These are phyloP conservation scores for Thermochaetoides thermophila DNA, from an alignment of 495 filamentous ascomycete genomes.

Conservation along the genomic window DNA sequence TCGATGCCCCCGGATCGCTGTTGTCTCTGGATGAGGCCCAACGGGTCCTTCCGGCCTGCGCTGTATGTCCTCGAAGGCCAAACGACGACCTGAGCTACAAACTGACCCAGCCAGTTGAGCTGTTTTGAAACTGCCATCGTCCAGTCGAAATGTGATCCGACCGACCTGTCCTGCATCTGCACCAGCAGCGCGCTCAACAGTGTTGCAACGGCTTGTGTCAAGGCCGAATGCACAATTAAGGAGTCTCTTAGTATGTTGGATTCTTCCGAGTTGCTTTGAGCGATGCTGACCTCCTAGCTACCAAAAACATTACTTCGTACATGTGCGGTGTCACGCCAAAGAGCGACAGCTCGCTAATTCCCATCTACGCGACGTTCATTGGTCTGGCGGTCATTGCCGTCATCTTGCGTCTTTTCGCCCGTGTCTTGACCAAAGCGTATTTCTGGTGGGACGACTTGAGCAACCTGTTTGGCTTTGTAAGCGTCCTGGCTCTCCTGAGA, in stretches of 20 bases:
- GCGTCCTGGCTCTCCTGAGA: background rate
- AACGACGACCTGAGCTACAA: background rate
- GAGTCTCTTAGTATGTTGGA: slow-evolving; percentile 9
- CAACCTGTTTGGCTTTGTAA: slow-evolving; percentile 16
- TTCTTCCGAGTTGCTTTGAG: background rate
- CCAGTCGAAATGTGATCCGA: slow-evolving; percentile 6
- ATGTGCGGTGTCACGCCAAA: slow-evolving; percentile 5
- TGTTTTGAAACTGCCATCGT: slow-evolving; percentile 4
- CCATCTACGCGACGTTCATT: slow-evolving; percentile 11
- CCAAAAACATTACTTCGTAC: slow-evolving; percentile 9
- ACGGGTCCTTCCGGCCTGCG: slow-evolving; percentile 2
- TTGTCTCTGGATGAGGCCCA: background rate
- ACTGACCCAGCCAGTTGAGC: background rate
- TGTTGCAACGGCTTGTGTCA: slow-evolving; percentile 5
- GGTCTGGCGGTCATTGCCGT: slow-evolving; percentile 13
- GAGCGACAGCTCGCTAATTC: slow-evolving; percentile 5
- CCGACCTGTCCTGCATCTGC: slow-evolving; percentile 14
- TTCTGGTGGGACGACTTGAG: slow-evolving; percentile 23
- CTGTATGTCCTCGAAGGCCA: slow-evolving; percentile 1
- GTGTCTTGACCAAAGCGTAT: slow-evolving; percentile 15
- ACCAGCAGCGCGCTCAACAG: slow-evolving; percentile 2
- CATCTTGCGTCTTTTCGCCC: slow-evolving; percentile 13
- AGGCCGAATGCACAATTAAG: slow-evolving; percentile 6
- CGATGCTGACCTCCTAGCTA: slow-evolving; percentile 7
- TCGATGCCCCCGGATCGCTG: background rate